Percentiles rank a stretch among this genome's conserved stretches.
These are phyloP conservation scores for Aspergillus nomiae DNA, from an alignment of 2,329 filamentous ascomycete genomes.

Conservation along the genomic window DNA sequence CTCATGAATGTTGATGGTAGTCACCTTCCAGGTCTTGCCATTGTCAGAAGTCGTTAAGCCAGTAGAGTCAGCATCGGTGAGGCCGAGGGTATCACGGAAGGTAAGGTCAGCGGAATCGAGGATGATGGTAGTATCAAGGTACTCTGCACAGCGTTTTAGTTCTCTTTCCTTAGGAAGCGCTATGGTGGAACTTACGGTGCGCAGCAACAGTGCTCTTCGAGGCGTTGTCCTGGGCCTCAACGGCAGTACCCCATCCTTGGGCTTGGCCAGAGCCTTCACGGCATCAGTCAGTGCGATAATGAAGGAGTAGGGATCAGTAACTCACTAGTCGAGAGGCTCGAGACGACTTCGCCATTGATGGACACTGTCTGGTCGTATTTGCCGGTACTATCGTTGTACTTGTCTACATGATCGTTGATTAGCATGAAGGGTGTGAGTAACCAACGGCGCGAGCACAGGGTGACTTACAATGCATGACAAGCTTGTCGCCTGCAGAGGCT, in stretches of 20 bases:
- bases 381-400: slow-evolving; percentile 32
- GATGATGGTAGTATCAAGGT: slow-evolving; percentile 32
- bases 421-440: neutral
- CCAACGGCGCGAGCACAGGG: neutral
- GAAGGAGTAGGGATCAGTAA: neutral
- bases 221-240: slow-evolving; percentile 33
- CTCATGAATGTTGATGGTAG: slow-evolving; percentile 30
- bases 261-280: slow-evolving; percentile 29
- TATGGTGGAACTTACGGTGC: slow-evolving; percentile 28
- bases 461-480: slow-evolving; percentile 31
- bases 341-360: slow-evolving; percentile 31
- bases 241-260: slow-evolving; percentile 36
- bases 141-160: slow-evolving; percentile 22
- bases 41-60: slow-evolving; percentile 29
- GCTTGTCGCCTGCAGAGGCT: slow-evolving; percentile 26
- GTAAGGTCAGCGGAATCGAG: slow-evolving; percentile 28
- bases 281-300: neutral
- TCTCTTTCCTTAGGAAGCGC: neutral
- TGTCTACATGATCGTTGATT: slow-evolving; percentile 21
- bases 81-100: slow-evolving; percentile 29
- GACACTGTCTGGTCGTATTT: slow-evolving; percentile 34
- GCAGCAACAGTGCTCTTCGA: slow-evolving; percentile 29
- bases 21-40: slow-evolving; percentile 30
- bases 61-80: slow-evolving; percentile 29
- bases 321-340: slow-evolving; percentile 31